phyloP scores from a whole-genome alignment of 345 rosid genomes.

The Erodium maritimum region DNA sequence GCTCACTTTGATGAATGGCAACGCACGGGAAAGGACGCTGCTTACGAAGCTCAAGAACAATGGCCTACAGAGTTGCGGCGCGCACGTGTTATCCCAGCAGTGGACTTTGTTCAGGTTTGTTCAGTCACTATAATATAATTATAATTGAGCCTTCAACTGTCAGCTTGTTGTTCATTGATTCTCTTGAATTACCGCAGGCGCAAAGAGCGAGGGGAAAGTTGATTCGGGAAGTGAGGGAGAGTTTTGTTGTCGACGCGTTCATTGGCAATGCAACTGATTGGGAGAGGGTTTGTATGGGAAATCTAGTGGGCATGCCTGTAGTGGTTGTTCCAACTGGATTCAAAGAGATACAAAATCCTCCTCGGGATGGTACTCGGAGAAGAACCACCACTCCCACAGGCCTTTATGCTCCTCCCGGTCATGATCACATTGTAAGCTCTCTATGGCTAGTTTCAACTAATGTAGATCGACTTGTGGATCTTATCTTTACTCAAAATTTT shows the following conservation, averaged over 20 bases:
- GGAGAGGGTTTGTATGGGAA: constrained; percentile 86
- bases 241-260: constrained; percentile 68
- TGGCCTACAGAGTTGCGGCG: constrained; percentile 76
- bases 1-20: constrained; percentile 93
- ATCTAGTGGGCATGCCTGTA: constrained; percentile 76
- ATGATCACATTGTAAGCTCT: constrained; percentile 64
- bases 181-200: constrained; percentile 30
- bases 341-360: constrained; percentile 41
- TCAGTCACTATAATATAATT: background rate
- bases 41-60: constrained; percentile 81
- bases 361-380: constrained; percentile 34
- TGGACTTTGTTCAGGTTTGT: constrained; percentile 64
- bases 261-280: constrained; percentile 79
- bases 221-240: constrained; percentile 58
- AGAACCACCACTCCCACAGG: constrained; percentile 52
- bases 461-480: background rate
- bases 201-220: constrained; percentile 72
- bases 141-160: too few species aligned
- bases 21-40: constrained; percentile 46
- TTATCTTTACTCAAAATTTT: background rate
- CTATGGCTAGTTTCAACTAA: background rate
- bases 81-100: constrained; percentile 56
- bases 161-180: too few species aligned
- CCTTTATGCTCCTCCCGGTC: constrained; percentile 70
- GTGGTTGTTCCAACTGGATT: constrained; percentile 61